Evolutionary conservation across 192 early-diverging fungal genomes (phyloP).

Genomic region (Backusella circina): DNA sequence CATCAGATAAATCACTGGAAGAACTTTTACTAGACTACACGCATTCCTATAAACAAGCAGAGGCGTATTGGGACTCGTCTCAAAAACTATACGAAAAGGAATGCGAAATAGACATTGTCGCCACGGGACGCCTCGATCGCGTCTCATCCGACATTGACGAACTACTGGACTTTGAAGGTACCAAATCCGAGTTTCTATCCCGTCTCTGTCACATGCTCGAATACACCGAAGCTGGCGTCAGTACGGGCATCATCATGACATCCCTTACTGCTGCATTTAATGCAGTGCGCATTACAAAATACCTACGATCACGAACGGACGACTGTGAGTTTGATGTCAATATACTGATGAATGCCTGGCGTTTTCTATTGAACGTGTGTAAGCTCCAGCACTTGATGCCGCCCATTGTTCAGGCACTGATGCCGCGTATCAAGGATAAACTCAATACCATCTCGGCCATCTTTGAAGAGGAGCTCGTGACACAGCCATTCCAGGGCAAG

Average conservation of each 20-base stretch:
- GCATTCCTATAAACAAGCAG: background rate
- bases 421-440: background rate
- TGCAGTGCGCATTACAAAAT: constrained; percentile 1
- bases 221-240: background rate
- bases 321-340: constrained; percentile 4
- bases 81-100: background rate
- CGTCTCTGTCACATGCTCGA: background rate
- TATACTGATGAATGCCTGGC: background rate
- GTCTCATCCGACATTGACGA: background rate
- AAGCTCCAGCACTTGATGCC: background rate
- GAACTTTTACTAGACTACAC: background rate
- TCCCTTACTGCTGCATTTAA: background rate
- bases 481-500: background rate
- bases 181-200: background rate
- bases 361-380: background rate
- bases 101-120: background rate
- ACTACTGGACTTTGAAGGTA: background rate
- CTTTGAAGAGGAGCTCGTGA: background rate
- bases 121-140: background rate
- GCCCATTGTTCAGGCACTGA: background rate
- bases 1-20: background rate
- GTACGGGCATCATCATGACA: background rate
- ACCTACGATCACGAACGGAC: background rate
- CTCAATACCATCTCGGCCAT: background rate
- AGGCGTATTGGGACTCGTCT: background rate